Percentiles rank a stretch among this genome's conserved stretches.
phyloP scores from a whole-genome alignment of 176 grass and related monocot species.

The Melocanna baccifera region DNA sequence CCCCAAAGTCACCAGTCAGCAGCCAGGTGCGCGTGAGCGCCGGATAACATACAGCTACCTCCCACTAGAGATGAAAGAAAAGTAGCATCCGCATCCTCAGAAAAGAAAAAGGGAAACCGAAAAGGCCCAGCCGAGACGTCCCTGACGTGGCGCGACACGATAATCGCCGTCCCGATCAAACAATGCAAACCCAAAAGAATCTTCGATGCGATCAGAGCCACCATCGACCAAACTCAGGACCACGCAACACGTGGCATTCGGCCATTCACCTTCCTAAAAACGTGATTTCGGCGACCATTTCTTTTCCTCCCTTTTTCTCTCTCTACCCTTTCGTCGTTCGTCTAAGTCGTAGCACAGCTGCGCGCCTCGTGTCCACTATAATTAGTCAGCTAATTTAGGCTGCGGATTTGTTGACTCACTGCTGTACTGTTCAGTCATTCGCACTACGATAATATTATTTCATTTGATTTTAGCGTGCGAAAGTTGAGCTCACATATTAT shows the following conservation, averaged over 20 bases:
- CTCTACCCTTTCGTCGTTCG: background rate
- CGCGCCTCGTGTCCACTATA: conserved; percentile 32
- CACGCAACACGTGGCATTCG: conserved; percentile 33
- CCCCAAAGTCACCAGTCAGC: background rate
- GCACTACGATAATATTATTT: too few species aligned
- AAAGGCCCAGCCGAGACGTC: background rate
- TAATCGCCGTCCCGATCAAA: conserved; percentile 35
- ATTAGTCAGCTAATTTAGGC: background rate
- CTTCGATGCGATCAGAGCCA: conserved; percentile 30
- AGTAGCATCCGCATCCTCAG: conserved; percentile 21
- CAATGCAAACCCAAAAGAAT: conserved; percentile 17
- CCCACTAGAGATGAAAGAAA: conserved; percentile 10
- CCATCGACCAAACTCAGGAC: background rate
- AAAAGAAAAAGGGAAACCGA: background rate
- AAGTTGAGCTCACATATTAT: background rate
- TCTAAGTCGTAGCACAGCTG: background rate
- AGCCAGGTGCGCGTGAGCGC: conserved; percentile 14
- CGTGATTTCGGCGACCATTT: conserved; percentile 11
- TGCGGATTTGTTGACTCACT: conserved; percentile 27
- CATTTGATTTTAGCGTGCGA: background rate
- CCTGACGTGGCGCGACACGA: conserved; percentile 20
- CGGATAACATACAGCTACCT: conserved; percentile 5
- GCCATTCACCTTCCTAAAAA: background rate
- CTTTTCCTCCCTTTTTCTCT: background rate
- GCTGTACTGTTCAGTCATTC: conserved; percentile 18